Evolutionary conservation across 1,139 yeast genomes (phyloP).

Genomic region (Hansenula lynferdii): DNA sequence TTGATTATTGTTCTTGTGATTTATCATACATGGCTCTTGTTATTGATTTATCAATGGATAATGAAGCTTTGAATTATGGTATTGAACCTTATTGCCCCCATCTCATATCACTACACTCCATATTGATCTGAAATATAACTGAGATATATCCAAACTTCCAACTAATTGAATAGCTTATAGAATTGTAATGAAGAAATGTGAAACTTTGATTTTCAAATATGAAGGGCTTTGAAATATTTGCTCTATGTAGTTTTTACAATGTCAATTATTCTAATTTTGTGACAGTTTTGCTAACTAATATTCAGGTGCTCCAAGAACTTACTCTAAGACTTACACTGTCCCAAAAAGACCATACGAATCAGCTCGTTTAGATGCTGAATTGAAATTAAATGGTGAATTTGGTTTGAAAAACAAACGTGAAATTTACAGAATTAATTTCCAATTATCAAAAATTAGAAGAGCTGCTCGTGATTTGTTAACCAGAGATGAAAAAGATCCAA

Average conservation of each 20-base stretch:
- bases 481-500: constrained; percentile 99
- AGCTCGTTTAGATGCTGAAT: constrained; percentile 99
- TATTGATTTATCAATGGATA: no score
- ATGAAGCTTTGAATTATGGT: no score
- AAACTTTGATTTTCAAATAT: not conserved
- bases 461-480: constrained; percentile 99
- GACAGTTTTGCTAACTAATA: no score
- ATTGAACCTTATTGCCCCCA: no score
- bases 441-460: constrained; percentile 99
- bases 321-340: constrained; percentile 98
- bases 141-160: no score
- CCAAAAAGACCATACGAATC: constrained; percentile 99
- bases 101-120: no score
- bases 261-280: constrained; percentile 2
- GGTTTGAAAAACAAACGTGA: constrained; percentile 99
- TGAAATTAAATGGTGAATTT: constrained; percentile 99
- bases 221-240: not conserved
- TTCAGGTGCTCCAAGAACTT: constrained; percentile 94
- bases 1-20: no score
- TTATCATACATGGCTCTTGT: no score
- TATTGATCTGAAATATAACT: no score
- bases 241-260: not conserved
- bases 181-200: not conserved
- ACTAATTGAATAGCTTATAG: constrained; percentile 2
- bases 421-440: constrained; percentile 98